These are phyloP conservation scores for Purpureocillium lavendulum DNA, from an alignment of 2,329 filamentous ascomycete genomes.

Conservation along the genomic window DNA sequence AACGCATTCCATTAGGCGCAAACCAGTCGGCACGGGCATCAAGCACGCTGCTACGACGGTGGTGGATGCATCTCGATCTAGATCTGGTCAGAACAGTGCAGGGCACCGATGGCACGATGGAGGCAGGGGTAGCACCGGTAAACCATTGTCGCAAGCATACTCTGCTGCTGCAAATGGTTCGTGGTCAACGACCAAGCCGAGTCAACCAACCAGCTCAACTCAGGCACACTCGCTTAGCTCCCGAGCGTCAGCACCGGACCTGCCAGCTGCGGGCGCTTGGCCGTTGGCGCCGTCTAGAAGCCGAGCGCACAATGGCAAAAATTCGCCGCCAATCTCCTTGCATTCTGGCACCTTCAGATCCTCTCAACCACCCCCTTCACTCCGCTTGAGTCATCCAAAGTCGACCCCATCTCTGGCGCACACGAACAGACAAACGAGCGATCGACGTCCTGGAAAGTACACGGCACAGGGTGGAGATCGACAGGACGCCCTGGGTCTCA, in stretches of 20 bases:
- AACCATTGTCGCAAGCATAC: no score
- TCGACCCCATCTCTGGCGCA: neutral
- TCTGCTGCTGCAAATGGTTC: no score
- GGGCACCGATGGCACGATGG: no score
- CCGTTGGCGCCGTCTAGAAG: no score
- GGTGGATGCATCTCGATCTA: no score
- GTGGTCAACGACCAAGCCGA: no score
- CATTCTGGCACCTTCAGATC: conserved; percentile 26
- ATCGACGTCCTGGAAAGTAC: neutral
- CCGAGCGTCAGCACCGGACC: conserved; percentile 16
- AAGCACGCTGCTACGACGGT: no score
- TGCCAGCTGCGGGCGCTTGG: conserved; percentile 2
- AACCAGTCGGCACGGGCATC: neutral
- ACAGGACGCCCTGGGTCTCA: no score
- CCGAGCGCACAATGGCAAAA: conserved; percentile 14
- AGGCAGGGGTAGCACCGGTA: no score
- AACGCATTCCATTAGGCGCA: conserved; percentile 5
- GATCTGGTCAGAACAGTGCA: no score
- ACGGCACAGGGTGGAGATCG: no score
- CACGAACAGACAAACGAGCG: neutral
- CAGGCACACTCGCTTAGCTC: conserved; percentile 1
- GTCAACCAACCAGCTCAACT: no score
- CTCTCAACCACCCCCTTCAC: conserved; percentile 1
- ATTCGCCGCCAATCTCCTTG: conserved; percentile 33
- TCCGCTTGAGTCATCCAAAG: neutral